These are phyloP conservation scores for Apiotrichum porosum DNA, from an alignment of 1,284 basidiomycete species.

Conservation along the genomic window DNA sequence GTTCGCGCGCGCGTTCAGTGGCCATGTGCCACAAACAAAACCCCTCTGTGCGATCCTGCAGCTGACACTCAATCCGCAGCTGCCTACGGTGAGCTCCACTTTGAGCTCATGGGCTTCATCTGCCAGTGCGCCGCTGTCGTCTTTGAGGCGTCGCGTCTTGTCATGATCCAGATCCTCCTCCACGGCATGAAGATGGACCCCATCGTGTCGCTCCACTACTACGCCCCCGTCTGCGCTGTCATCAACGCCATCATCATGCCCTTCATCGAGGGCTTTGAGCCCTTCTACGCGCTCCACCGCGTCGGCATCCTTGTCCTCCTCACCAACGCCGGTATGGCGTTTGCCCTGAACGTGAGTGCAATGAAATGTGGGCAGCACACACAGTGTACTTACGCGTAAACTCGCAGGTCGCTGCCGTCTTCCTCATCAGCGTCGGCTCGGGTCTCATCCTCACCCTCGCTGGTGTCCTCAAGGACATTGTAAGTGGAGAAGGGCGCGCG, in stretches of 20 bases:
- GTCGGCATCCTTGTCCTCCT: slow-evolving; percentile 74
- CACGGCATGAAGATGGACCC: slow-evolving; percentile 98
- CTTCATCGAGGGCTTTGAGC: slow-evolving; percentile 83
- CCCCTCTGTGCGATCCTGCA: no score
- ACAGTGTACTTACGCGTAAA: no score
- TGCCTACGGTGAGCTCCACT: slow-evolving; percentile 21
- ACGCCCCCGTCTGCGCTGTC: slow-evolving; percentile 87
- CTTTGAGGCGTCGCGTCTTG: slow-evolving; percentile 60
- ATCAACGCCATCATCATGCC: slow-evolving; percentile 82
- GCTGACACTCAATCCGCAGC: slow-evolving; percentile 6
- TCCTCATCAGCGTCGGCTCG: slow-evolving; percentile 81
- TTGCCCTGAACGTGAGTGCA: slow-evolving; percentile 67
- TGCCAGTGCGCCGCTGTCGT: slow-evolving; percentile 74
- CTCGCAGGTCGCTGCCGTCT: slow-evolving; percentile 75
- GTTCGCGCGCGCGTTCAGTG: no score
- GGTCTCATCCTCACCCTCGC: slow-evolving; percentile 88
- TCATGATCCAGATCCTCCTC: slow-evolving; percentile 92
- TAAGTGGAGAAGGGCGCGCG: slow-evolving; percentile 24
- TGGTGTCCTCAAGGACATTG: slow-evolving; percentile 80
- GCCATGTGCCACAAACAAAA: no score
- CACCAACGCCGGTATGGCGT: slow-evolving; percentile 77
- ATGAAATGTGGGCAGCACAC: neutral
- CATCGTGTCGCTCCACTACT: slow-evolving; percentile 91
- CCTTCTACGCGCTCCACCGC: slow-evolving; percentile 68
- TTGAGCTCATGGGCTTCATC: slow-evolving; percentile 68